These are phyloP conservation scores for Prunus campanulata DNA, from an alignment of 306 rosid species.

Conservation along the genomic window DNA sequence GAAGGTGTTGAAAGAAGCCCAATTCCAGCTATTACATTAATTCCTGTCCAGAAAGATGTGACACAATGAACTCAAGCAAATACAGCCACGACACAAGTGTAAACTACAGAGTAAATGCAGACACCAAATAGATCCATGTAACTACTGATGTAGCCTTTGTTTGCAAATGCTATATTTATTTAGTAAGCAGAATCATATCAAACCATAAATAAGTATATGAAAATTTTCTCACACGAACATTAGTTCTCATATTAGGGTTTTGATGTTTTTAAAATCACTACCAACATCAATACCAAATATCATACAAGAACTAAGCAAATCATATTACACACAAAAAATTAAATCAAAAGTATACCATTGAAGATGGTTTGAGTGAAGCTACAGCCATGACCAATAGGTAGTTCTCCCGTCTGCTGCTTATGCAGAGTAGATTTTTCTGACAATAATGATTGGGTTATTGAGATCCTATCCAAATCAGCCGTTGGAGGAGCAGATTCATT, in stretches of 20 bases:
- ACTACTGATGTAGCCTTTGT: neutral
- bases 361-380: slow-evolving; percentile 79
- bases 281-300: neutral
- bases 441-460: slow-evolving; percentile 47
- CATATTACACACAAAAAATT: neutral
- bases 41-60: slow-evolving; percentile 40
- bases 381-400: slow-evolving; percentile 60
- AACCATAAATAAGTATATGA: neutral
- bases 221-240: neutral
- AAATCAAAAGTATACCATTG: slow-evolving; percentile 46
- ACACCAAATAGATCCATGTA: neutral
- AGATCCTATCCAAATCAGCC: slow-evolving; percentile 31
- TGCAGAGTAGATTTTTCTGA: slow-evolving; percentile 45
- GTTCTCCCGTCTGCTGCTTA: slow-evolving; percentile 56
- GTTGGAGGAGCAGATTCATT: slow-evolving; percentile 29
- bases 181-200: neutral
- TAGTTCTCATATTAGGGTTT: neutral
- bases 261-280: neutral
- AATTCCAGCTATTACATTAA: slow-evolving; percentile 80
- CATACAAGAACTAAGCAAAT: neutral
- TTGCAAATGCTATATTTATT: neutral
- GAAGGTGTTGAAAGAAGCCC: slow-evolving; percentile 76
- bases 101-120: neutral
- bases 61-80: slow-evolving; percentile 12
- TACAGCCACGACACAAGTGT: neutral